Evolutionary conservation across 75 land plant genomes (phyloP).

Genomic region (Pinus taeda): DNA sequence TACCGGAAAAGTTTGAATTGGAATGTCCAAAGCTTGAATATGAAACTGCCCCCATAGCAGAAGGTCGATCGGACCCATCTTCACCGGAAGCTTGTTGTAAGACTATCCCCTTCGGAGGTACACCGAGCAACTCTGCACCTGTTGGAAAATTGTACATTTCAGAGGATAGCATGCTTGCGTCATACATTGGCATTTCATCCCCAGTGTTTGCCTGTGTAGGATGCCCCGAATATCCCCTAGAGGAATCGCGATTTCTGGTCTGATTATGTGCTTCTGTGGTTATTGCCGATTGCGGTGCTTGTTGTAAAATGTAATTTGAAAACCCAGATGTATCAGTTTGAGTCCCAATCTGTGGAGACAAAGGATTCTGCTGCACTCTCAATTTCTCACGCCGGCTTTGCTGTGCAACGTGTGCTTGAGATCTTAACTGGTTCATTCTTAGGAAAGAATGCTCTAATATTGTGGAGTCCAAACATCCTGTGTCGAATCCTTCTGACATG

Average conservation of each 20-base stretch:
- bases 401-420: conserved; percentile 60
- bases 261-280: not conserved
- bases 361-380: conserved; percentile 22
- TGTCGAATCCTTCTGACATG: conserved; percentile 15
- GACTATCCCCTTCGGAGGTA: conserved; percentile 6
- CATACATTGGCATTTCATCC: conserved; percentile 16
- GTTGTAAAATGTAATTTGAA: conserved; percentile 17
- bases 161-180: conserved; percentile 8
- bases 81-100: conserved; percentile 14
- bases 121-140: conserved; percentile 4
- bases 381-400: conserved; percentile 75
- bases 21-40: conserved; percentile 14
- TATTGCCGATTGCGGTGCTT: not conserved
- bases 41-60: not conserved
- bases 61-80: conserved; percentile 5
- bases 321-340: conserved; percentile 19
- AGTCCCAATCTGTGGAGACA: conserved; percentile 20
- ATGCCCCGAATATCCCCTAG: conserved; percentile 1
- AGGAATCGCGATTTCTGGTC: not conserved
- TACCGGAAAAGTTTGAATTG: conserved; percentile 7
- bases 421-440: conserved; percentile 20
- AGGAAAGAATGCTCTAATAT: conserved; percentile 9
- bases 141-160: conserved; percentile 13
- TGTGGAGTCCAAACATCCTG: conserved; percentile 8
- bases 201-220: not conserved